phyloP scores from a whole-genome alignment of 176 grass and related monocot genomes.

The Tillandsia fasciculata region DNA sequence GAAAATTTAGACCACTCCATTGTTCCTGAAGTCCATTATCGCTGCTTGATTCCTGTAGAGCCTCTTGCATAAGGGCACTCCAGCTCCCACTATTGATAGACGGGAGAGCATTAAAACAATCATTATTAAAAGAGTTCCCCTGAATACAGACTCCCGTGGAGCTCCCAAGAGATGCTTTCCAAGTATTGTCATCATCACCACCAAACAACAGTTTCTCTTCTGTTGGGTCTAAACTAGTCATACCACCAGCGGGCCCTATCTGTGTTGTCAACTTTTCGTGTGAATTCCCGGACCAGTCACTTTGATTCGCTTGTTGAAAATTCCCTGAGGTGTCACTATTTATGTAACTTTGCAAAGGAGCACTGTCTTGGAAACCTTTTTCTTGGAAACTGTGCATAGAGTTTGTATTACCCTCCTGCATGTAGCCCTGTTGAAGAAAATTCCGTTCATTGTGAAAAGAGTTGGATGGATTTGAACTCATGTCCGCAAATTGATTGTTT shows the following conservation, averaged over 20 bases:
- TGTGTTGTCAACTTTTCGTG: slow-evolving; percentile 13
- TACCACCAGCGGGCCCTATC: neutral
- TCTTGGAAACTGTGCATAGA: slow-evolving; percentile 2
- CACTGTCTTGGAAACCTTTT: neutral
- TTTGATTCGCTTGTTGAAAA: slow-evolving; percentile 15
- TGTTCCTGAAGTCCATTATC: slow-evolving; percentile 33
- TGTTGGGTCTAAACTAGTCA: slow-evolving; percentile 33
- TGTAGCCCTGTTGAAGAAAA: neutral
- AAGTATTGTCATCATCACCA: slow-evolving; percentile 23
- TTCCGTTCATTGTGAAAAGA: neutral
- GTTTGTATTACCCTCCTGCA: neutral
- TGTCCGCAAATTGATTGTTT: neutral
- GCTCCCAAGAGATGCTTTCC: slow-evolving; percentile 10
- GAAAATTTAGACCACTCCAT: slow-evolving; percentile 27
- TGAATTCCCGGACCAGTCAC: slow-evolving; percentile 14
- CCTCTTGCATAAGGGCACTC: slow-evolving; percentile 56
- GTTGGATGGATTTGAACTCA: slow-evolving; percentile 3
- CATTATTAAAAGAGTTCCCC: slow-evolving; percentile 12
- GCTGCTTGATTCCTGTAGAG: slow-evolving; percentile 30
- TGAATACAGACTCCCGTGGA: slow-evolving; percentile 15
- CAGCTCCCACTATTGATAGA: slow-evolving; percentile 36
- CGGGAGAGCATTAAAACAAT: slow-evolving; percentile 21
- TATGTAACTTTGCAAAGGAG: slow-evolving; percentile 5
- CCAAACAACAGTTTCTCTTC: slow-evolving; percentile 43
- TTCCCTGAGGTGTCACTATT: slow-evolving; percentile 8